Base-by-base conservation (phyloP, 2,329 filamentous ascomycete species). In the Paraphaeosphaeria minitans region DNA sequence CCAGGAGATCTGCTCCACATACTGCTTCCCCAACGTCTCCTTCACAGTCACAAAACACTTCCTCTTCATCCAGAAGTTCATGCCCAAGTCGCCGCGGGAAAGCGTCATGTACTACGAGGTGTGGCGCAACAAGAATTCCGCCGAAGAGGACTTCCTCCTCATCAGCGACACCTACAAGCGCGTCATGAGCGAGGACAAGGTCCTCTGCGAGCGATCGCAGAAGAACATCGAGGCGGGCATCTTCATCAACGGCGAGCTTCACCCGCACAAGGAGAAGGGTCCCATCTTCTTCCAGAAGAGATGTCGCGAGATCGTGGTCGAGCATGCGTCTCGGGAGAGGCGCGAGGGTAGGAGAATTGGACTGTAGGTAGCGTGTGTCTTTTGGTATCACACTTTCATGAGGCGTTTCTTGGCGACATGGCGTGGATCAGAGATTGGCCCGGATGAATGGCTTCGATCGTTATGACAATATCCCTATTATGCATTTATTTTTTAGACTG, bases 161-260 rank as follows among this genome's bases (percentile, higher is more conserved):
- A 85, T 88, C 72, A 82, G 80, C 71, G 74, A 83, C 47, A 84
- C 88, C 66, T 89, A 88, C 78, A 85, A 85, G 74, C 83, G 84
- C 41, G 82, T 89, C 72, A 85, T 88, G 83, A 80, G 81, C 1
- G 87, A 89, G 72, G 87, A 89, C 77, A 88, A 88, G 68, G 79
- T 82, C 9, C 82, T 89, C 27, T 89, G 86, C 76, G 78, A 81
- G 64, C 80, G 80, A 13, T 82, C 84, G 1, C 86, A 89, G 68
- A 80, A 79, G 71, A 89, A 89, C 71, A 79, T 89, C 65, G 84
- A 86, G 69, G 80, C 83, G 0, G 85, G 85, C 8, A 80, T 88
- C 53, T 89, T 87, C 59, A 76, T 86, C 69, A 88, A 85, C 66
- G 87, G 87, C 53, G 83, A 87, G 69, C 77, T 89, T 72, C 86